Percentiles rank a stretch among this genome's conserved stretches.
Conservation (phyloP, 208 protist species). For the Crithidia bombi region DNA sequence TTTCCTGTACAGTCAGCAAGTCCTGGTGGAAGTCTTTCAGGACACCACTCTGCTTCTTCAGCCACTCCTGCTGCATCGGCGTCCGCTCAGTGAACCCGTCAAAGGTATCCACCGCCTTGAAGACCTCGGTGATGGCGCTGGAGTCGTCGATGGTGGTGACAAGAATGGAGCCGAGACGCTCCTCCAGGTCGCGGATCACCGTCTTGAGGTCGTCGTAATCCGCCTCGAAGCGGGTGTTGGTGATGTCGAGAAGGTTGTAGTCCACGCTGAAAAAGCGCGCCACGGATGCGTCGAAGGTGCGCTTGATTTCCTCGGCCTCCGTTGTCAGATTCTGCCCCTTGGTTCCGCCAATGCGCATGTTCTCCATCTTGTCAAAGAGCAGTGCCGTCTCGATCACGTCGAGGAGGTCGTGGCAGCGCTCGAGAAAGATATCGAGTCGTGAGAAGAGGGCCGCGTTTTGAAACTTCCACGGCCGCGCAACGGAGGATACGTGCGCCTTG, state of each 20-base stretch:
- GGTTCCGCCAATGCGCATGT: slow-evolving; percentile 95
- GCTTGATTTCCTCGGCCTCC: slow-evolving; percentile 91
- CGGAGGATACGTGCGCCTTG: slow-evolving; percentile 86
- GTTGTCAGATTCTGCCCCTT: slow-evolving; percentile 91
- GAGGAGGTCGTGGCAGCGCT: slow-evolving; percentile 96
- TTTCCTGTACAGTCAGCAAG: slow-evolving; percentile 89
- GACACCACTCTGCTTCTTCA: slow-evolving; percentile 92
- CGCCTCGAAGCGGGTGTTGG: slow-evolving; percentile 93
- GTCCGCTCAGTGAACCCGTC: slow-evolving; percentile 95
- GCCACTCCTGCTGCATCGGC: slow-evolving; percentile 94
- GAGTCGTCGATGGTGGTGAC: slow-evolving; percentile 94
- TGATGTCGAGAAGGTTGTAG: slow-evolving; percentile 96
- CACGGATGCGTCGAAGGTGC: slow-evolving; percentile 81
- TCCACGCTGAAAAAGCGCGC: slow-evolving; percentile 84
- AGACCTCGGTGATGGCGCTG: slow-evolving; percentile 91
- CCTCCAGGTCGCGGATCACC: slow-evolving; percentile 91
- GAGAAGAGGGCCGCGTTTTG: slow-evolving; percentile 95
- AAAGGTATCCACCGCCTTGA: slow-evolving; percentile 97
- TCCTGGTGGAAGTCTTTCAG: slow-evolving; percentile 87
- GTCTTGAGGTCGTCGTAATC: slow-evolving; percentile 92
- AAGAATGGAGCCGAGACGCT: slow-evolving; percentile 92
- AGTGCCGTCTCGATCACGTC: slow-evolving; percentile 95
- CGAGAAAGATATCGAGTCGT: slow-evolving; percentile 95
- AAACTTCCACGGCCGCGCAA: slow-evolving; percentile 93
- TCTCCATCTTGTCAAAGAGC: slow-evolving; percentile 96